Base-by-base conservation (phyloP, 2,329 filamentous ascomycete species). In the Incumbomyces delicatus region DNA sequence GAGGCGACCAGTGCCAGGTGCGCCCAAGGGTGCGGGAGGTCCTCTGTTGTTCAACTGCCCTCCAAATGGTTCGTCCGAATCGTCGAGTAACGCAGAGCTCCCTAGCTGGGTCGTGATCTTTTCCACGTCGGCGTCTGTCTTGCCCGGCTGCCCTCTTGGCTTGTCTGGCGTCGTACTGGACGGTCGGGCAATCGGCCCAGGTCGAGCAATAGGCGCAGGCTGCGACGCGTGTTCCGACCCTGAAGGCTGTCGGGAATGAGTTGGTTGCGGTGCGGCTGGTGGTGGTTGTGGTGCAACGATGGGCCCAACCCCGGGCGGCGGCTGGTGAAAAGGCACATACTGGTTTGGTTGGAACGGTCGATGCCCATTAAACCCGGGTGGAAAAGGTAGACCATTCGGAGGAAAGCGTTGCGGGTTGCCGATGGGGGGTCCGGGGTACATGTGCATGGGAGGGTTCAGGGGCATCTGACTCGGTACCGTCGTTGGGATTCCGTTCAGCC, bases 111-210 rank as follows among this genome's bases (percentile, higher is more conserved):
- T 78, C 52, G 81, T 83, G 46, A 85, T 68, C 41, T 86, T 78
- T 46, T 90, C 87, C 16, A 87, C 70, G 47, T 83, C 80, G 22
- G 70, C 67, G 20, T 45, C 42, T 14, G 74, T 72, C 1, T 63
- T 61, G 35, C 61, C 62, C 49, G 62, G 60, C 16, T 70, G 66
- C 27, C 66, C 62, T 14, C 61, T 64, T 53, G 61, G 66, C 35
- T 74, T 74, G 46, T 69, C 70, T 27, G 76, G 75, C 51, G 74
- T 73, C 8, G 75, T 78, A 62, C 88, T 95, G 13, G 82, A 81
- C 1, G 92, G 90, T 30, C 88, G 78, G 52, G 90, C 87, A 53
- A 96, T 95, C 1, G 90, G 90, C 18, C 85, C 79, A 20, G 89
- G 90, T 45, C 88, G 78, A 38, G 83, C 77, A 50, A 94, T 90